Evolutionary conservation across 2,329 filamentous ascomycete genomes (phyloP).

Genomic region (Hypoxylon sp.): DNA sequence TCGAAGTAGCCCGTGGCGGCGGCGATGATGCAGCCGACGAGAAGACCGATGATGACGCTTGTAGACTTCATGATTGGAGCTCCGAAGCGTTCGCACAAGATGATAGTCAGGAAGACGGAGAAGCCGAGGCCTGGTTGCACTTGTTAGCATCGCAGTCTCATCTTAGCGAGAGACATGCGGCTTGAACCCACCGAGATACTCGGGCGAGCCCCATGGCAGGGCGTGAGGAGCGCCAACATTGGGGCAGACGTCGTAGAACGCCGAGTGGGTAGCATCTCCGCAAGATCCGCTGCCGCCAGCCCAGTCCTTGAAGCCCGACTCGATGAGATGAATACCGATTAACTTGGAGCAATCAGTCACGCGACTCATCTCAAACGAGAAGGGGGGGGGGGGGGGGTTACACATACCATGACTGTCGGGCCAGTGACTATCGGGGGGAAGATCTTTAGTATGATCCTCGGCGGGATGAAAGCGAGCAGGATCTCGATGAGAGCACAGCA

Average conservation of each 20-base stretch:
- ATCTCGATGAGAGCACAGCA: constrained; percentile 75
- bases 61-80: constrained; percentile 85
- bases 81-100: constrained; percentile 82
- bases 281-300: constrained; percentile 75
- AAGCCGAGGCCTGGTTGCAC: constrained; percentile 67
- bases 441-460: constrained; percentile 71
- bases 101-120: constrained; percentile 79
- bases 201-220: constrained; percentile 78
- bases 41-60: constrained; percentile 76
- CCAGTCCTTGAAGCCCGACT: constrained; percentile 79
- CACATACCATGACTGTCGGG: constrained; percentile 64
- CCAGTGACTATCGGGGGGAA: constrained; percentile 84
- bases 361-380: background rate
- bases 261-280: constrained; percentile 56
- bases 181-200: constrained; percentile 68
- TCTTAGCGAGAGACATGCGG: background rate
- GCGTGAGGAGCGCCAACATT: constrained; percentile 72
- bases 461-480: constrained; percentile 76
- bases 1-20: constrained; percentile 82
- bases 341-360: constrained; percentile 52
- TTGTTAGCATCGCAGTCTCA: background rate
- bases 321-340: constrained; percentile 77
- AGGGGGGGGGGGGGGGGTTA: background rate
- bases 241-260: constrained; percentile 71
- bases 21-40: constrained; percentile 80